Conservation (phyloP, 2,329 filamentous ascomycete species). For the Diaporthe velutina region DNA sequence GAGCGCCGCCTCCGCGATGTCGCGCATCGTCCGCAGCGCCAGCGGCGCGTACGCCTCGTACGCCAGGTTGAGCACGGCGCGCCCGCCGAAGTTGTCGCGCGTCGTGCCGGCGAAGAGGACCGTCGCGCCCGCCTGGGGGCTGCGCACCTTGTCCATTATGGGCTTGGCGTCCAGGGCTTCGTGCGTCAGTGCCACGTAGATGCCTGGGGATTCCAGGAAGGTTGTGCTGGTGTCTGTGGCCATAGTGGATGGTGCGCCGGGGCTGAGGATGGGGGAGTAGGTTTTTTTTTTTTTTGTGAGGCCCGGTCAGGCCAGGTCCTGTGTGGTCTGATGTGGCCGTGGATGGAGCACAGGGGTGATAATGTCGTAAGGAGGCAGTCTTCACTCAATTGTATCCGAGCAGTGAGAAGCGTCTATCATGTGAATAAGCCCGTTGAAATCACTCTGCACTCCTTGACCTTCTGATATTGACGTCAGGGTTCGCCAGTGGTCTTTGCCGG, state of each 20-base stretch:
- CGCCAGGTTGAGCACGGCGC: slow-evolving; percentile 79
- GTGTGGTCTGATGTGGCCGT: neutral
- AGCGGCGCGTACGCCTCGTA: slow-evolving; percentile 82
- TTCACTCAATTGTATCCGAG: neutral
- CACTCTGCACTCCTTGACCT: neutral
- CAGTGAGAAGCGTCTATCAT: neutral
- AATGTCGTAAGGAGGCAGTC: neutral
- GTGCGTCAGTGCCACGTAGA: slow-evolving; percentile 78
- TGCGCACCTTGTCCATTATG: slow-evolving; percentile 77
- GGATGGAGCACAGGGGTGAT: neutral
- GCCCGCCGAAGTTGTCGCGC: slow-evolving; percentile 78
- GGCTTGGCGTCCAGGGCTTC: slow-evolving; percentile 68
- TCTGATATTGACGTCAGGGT: slow-evolving; percentile 1
- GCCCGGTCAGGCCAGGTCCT: neutral
- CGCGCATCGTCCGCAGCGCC: slow-evolving; percentile 76
- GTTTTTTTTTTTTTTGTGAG: neutral
- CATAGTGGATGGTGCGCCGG: slow-evolving; percentile 38
- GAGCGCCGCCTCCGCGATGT: slow-evolving; percentile 70
- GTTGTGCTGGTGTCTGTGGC: slow-evolving; percentile 38
- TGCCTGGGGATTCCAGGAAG: slow-evolving; percentile 1
- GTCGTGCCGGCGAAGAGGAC: slow-evolving; percentile 85
- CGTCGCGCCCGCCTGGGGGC: slow-evolving; percentile 80
- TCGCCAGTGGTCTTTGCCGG: neutral
- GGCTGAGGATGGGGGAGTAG: neutral
- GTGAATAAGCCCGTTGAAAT: neutral